Conservation (phyloP, 2,329 filamentous ascomycete species). For the Paracoccidioides lutzii region DNA sequence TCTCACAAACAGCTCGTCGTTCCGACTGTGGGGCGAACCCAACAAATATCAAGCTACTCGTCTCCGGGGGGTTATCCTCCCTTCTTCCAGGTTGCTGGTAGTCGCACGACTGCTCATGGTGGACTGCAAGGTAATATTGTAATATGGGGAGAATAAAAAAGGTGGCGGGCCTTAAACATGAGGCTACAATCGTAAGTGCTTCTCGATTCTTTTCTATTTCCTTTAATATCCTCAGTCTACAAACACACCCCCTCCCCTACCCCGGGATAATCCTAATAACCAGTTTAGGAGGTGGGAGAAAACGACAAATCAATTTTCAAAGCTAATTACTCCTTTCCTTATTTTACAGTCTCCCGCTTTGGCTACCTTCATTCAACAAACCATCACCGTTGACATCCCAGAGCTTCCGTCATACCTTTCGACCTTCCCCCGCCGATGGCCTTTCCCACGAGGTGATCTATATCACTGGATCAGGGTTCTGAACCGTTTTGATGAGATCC, state of each 20-base stretch:
- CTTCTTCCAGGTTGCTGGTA: neutral
- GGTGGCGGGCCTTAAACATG: conserved; percentile 39
- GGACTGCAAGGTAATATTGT: conserved; percentile 20
- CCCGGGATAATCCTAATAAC: too few species aligned
- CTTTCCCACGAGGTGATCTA: conserved; percentile 85
- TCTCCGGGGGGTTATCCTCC: neutral
- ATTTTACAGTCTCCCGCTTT: conserved; percentile 67
- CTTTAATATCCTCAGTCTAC: neutral
- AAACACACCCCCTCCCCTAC: too few species aligned
- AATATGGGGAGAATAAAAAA: conserved; percentile 43
- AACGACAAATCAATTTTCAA: neutral
- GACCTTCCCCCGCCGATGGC: conserved; percentile 80
- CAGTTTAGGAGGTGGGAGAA: neutral
- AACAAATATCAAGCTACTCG: neutral
- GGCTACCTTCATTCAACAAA: conserved; percentile 61
- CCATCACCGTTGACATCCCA: conserved; percentile 56
- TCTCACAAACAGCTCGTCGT: neutral
- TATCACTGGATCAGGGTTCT: conserved; percentile 96
- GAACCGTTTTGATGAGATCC: conserved; percentile 81
- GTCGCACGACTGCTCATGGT: conserved; percentile 26
- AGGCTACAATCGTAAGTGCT: conserved; percentile 37
- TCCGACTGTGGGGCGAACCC: neutral
- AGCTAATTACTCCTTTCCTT: neutral
- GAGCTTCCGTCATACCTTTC: conserved; percentile 64
- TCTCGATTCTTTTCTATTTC: neutral